Evolutionary conservation across 1,284 basidiomycete species (phyloP), one percentile per base, ranked within the genome.

Genomic region (Irpex lacteus): DNA sequence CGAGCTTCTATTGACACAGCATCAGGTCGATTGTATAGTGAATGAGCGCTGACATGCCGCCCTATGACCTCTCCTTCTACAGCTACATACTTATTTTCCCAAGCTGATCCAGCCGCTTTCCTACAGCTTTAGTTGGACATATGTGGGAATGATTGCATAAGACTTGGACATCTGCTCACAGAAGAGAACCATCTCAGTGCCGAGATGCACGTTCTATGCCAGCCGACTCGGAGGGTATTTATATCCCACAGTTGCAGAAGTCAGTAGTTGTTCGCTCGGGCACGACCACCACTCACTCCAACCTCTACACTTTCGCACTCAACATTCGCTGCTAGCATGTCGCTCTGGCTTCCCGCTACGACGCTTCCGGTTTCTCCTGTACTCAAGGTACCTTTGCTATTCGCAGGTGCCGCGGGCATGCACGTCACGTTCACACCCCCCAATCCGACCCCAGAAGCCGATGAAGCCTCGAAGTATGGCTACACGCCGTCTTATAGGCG

Each of bases 391-490:
- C 47, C 59, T 47, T 34, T 60, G n/a, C 44, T 60, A 13, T 15
- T 60, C 9, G 59, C 59, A n/a, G 49, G 32, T 9, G 59, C 59
- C 7, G 21, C 21, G 9, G 59, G 59, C 9, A 60, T 60, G 18
- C 38, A 32, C 34, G 59, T 60, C 11, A 49, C 44, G 18, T 60
- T 60, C 26, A 50, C 59, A 18, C 59, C 59, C 9, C 59, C 59
- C 11, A 44, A 49, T 18, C 59, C 59, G 21, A 26, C 59, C 18
- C 59, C 59, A 18, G 44, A 52, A 34, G 21, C 44, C 13, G 59
- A n/a, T 18, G 59, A 60, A 52, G 19, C 50, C 19, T 18, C 50
- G 7, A 52, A 52, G 19, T 52, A 52, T 19, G 50, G 50, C 7
- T 52, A 52, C 50, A 52, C 11, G 18, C 50, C 50, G 8, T 52